Conservation (phyloP, 1,284 basidiomycete genomes). For the Inonotus obliquus region DNA sequence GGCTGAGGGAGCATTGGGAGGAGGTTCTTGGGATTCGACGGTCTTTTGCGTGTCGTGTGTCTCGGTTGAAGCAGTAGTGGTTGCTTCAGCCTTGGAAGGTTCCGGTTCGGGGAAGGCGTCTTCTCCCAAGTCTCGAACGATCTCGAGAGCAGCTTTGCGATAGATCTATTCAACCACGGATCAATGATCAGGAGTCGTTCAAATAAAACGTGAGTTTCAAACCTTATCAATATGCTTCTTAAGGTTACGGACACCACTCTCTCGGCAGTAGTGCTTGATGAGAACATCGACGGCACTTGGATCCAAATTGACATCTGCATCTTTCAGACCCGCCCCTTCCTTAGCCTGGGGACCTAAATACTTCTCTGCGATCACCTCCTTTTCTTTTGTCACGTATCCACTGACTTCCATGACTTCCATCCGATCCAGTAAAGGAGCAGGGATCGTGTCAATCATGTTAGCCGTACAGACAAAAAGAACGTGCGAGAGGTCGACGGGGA, state of each 20-base stretch:
- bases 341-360: conserved; percentile 96
- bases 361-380: conserved; percentile 85
- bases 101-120: conserved; percentile 75
- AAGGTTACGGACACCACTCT: conserved; percentile 91
- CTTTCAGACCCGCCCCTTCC: conserved; percentile 83
- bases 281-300: conserved; percentile 81
- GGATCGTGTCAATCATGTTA: conserved; percentile 93
- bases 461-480: conserved; percentile 98
- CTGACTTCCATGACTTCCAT: conserved; percentile 98
- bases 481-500: conserved; percentile 93
- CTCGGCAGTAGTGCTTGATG: conserved; percentile 96
- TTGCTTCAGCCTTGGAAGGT: conserved; percentile 28
- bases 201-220: not conserved
- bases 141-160: conserved; percentile 91
- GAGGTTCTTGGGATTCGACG: conserved; percentile 34
- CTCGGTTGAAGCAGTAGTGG: conserved; percentile 22
- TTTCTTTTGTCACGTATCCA: conserved; percentile 97
- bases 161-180: conserved; percentile 65
- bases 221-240: conserved; percentile 98
- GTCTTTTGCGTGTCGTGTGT: conserved; percentile 18
- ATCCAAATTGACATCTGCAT: conserved; percentile 77
- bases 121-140: conserved; percentile 91
- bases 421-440: conserved; percentile 91
- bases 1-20: conserved; percentile 31
- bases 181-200: not conserved